Base-by-base conservation (phyloP, 768 basidiomycete genomes). In the Boletus rubroflammeus region DNA sequence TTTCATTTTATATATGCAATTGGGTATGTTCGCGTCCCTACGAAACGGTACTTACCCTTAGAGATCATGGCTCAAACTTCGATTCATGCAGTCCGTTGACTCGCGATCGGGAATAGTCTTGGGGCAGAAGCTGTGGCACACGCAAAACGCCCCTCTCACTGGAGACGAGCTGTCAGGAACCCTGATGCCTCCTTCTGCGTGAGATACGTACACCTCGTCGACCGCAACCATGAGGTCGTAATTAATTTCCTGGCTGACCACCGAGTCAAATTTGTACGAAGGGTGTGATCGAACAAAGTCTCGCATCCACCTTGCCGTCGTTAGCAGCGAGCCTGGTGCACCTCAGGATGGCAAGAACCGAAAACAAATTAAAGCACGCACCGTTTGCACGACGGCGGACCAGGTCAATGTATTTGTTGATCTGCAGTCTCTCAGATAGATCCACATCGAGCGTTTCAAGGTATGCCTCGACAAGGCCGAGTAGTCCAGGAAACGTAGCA, bases 221-320 rank as follows among this genome's bases (percentile, higher is more conserved):
- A 97, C 74, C 2, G 92, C 90, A 42, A 84, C 78, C 67, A 97
- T 77, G 26, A 99, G 79, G 72, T 99, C 97, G 67, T 95, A 97
- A 66, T 94, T 97, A 66, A 98, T 93, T 72, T 89, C 85, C 63
- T 91, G 81, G 47, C 79, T 88, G 19, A 99, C 92, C 47, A 89
- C 87, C n/a, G 93, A 96, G 73, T 99, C 93, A 47, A 83, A 80
- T 69, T 88, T 86, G 75, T 99, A 99, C n/a, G 75, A 80, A 8
- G 95, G 91, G 69, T 99, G 97, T 2, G 85, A 80, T 25, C 85
- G 83, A 40, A 99, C 89, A 72, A 98, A 98, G 44, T 88, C 80
- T 34, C 97, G 82, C 53, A 97, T 94, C 93, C 93, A 99, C 4
- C 85, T 83, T 11, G 97, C 97, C 7, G 92, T 83, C 0, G 97